A percentile compares a stretch with the other conserved stretches of the same genome.
phyloP scores from a whole-genome alignment of 495 filamentous ascomycete species.

The Terfezia claveryi region DNA sequence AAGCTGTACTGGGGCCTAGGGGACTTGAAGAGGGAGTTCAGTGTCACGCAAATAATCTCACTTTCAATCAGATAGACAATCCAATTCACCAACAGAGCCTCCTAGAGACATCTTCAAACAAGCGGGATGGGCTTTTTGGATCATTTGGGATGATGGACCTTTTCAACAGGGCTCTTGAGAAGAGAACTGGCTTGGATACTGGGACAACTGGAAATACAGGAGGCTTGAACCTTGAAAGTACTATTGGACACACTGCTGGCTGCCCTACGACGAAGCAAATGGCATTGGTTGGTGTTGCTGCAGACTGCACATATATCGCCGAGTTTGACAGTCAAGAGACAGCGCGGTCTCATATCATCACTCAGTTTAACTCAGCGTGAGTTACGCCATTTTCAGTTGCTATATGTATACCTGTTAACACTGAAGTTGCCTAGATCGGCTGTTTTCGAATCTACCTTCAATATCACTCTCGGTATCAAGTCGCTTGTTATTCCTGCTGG shows the following conservation, averaged over 20 bases:
- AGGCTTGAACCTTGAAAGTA: slow-evolving; percentile 56
- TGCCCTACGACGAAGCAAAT: slow-evolving; percentile 78
- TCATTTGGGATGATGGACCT: not conserved
- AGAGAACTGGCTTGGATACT: slow-evolving; percentile 12
- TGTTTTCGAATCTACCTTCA: slow-evolving; percentile 76
- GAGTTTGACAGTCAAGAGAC: slow-evolving; percentile 40
- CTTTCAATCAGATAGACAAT: slow-evolving; percentile 19
- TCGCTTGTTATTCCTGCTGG: slow-evolving; percentile 48
- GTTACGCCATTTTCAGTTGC: not conserved
- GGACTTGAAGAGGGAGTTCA: slow-evolving; percentile 19
- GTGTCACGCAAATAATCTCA: slow-evolving; percentile 16
- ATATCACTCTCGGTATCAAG: slow-evolving; percentile 71
- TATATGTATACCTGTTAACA: slow-evolving; percentile 4
- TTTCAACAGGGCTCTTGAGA: slow-evolving; percentile 12
- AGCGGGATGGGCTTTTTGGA: not conserved
- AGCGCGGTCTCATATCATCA: slow-evolving; percentile 51
- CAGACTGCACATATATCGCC: slow-evolving; percentile 68
- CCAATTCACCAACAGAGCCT: not conserved
- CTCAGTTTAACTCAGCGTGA: slow-evolving; percentile 54
- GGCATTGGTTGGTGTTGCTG: slow-evolving; percentile 76
- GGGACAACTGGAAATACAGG: slow-evolving; percentile 42
- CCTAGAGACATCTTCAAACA: not conserved
- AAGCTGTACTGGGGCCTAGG: slow-evolving; percentile 2
- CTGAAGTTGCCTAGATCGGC: slow-evolving; percentile 28
- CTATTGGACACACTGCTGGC: slow-evolving; percentile 60